A percentile compares a stretch with the other conserved stretches of the same genome.
Evolutionary conservation across 768 basidiomycete species (phyloP).

Genomic region (Royoungia palumana): DNA sequence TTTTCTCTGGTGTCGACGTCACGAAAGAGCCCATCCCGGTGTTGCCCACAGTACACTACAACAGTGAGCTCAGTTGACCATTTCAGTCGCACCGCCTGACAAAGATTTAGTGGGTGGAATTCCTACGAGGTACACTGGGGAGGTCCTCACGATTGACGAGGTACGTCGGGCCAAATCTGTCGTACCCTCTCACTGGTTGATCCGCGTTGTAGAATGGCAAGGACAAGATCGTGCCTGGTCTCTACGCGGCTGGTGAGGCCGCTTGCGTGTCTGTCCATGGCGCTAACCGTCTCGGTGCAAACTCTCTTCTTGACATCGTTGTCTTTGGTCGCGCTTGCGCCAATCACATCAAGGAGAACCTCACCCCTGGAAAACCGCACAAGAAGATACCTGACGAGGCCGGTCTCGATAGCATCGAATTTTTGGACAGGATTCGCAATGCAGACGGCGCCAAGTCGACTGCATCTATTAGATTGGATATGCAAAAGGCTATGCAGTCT

Average conservation of each 20-base stretch:
- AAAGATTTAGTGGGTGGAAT: conserved; percentile 87
- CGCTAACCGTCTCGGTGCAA: conserved; percentile 98
- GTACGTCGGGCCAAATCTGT: conserved; percentile 24
- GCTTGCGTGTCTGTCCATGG: conserved; percentile 99
- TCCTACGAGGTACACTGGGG: conserved; percentile 97
- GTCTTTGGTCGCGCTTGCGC: conserved; percentile 99
- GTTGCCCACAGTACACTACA: conserved; percentile 97
- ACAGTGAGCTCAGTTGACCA: conserved; percentile 59
- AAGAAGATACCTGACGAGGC: conserved; percentile 83
- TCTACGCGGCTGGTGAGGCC: conserved; percentile 98
- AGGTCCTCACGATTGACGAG: conserved; percentile 85
- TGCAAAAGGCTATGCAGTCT: conserved; percentile 99
- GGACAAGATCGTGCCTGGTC: conserved; percentile 90
- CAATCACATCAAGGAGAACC: conserved; percentile 91
- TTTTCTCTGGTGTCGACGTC: conserved; percentile 98
- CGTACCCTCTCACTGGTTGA: not conserved
- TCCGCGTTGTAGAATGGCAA: conserved; percentile 60
- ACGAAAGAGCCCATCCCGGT: conserved; percentile 99
- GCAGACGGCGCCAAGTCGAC: conserved; percentile 82
- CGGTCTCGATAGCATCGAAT: conserved; percentile 79
- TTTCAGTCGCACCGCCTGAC: conserved; percentile 12
- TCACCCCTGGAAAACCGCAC: conserved; percentile 88
- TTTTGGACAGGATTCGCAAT: conserved; percentile 85
- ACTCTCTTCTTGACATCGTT: conserved; percentile 97
- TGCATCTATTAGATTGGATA: conserved; percentile 85